Evolutionary conservation across 2,329 filamentous ascomycete species (phyloP), one percentile per base, ranked within the genome.

Genomic region (Fusarium sp.): DNA sequence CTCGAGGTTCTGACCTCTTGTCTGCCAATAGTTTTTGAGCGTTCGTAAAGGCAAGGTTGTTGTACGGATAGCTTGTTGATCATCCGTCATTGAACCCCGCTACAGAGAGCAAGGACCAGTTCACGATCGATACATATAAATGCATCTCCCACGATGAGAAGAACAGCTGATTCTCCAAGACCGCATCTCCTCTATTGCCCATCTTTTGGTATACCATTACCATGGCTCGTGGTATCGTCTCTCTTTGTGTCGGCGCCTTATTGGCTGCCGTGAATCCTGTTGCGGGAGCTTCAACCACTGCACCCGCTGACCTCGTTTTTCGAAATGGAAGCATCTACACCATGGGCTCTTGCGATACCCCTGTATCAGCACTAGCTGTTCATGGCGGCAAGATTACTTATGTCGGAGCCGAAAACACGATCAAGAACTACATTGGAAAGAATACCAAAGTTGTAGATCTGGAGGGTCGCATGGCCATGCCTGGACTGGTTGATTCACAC

Each of bases 391-490:
- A 36, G 36, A 78, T 79, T 16, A 64, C 73, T 24, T 78, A 71
- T 27, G 59, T 74, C 0, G 78, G 78, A 11, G 64, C 49, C 53
- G 64, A 76, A 38, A 70, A 71, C 14, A 64, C 58, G 6, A 65
- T 69, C 10, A 68, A 73, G 33, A 44, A 59, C 1, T 78, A 73
- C n/a, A 77, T 79, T 31, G 77, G 76, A 14, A 69, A 70, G 8
- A 62, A 72, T 7, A 79, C 78, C 29, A 72, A 71, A 10, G 71
- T 79, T 5, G 57, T 79, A 24, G 70, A 79, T 42, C 77, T 79
- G 12, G 42, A 78, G 20, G 77, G 77, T 12, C 75, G 73, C 36
- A 79, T 79, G 77, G 76, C 74, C n/a, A 79, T 79, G 77, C 77
- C 77, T 5, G 77, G 77, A 8, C 69, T 79, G 42, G 66, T 79